Conservation (phyloP, 495 filamentous ascomycete species). For the Saxophila tyrrhenica region DNA sequence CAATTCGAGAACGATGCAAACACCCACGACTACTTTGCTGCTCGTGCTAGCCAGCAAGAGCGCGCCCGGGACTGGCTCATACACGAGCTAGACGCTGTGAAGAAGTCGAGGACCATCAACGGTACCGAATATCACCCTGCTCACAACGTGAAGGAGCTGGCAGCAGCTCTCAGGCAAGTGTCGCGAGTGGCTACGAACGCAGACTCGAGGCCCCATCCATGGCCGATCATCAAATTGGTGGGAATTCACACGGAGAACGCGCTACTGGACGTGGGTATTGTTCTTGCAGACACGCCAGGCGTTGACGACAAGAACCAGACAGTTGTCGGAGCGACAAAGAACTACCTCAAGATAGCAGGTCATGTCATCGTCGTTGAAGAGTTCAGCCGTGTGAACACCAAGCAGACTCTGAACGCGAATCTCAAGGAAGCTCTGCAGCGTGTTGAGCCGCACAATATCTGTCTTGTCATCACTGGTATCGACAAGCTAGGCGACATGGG, state of each 20-base stretch:
- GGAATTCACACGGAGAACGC: not conserved
- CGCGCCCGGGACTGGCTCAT: not conserved
- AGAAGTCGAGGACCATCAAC: not conserved
- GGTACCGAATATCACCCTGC: not conserved
- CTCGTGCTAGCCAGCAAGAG: not conserved
- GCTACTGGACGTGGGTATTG: slow-evolving; percentile 1
- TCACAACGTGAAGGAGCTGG: not conserved
- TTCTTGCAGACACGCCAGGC: slow-evolving; percentile 6
- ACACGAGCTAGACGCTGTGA: not conserved
- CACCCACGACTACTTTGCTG: not conserved
- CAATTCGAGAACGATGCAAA: slow-evolving; percentile 1
- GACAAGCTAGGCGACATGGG: not conserved
- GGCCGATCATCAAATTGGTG: slow-evolving; percentile 4
- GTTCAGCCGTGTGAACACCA: not conserved
- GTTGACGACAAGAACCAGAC: slow-evolving; percentile 1
- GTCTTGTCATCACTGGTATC: slow-evolving; percentile 7
- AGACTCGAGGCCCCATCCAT: not conserved
- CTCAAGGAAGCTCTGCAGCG: not conserved
- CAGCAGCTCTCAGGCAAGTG: not conserved
- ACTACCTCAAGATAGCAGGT: slow-evolving; percentile 1
- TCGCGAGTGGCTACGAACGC: not conserved
- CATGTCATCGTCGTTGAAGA: slow-evolving; percentile 1
- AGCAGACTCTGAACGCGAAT: not conserved
- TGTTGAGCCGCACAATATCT: not conserved
- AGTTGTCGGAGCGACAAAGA: slow-evolving; percentile 1